Base-by-base conservation (phyloP, 306 rosid species). In the Medicago ruthenica region DNA sequence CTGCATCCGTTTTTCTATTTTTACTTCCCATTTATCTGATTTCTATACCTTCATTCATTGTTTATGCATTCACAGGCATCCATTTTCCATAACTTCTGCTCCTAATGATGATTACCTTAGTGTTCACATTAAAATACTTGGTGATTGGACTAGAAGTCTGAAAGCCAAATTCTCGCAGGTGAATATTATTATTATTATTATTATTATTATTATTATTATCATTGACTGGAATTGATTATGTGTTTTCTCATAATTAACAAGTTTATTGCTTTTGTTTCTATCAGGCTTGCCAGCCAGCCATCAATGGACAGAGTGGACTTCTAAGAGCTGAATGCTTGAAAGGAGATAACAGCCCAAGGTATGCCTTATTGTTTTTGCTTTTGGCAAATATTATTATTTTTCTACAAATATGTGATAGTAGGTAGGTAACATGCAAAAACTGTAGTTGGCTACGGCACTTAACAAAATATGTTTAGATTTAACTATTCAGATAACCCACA, bases 81-180 rank as follows among this genome's bases (percentile, higher is more conserved):
- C 94, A 60, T 89, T 89, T 81, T 89, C 94, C 77, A 86, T 89
- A 74, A 87, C 91, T 72, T 89, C 94, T 1, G 91, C 94, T 59
- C 94, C 94, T 2, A 84, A 85, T 55, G 91, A 89, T 45, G 79
- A 87, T 80, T 77, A 79, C 86, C 82, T 89, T 21, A 85, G 94
- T 39, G 94, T 89, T 66, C 94, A 89, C 71, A 89, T 89, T 41
- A 86, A 88, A 71, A 82, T 70, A 50, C 12, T 78, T 11, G 94
- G 94, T 24, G 94, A 89, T 17, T 89, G 94, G 94, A 87, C 91
- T 9, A 62, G 75, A 61, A 77, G 83, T 41, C 75, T 89, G 22
- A 80, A 53, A 55, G 20, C 76, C 9, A 85, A 77, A 73, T 89
- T 89, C 81, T 53, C 86, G 17, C 31, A 83, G 88, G 94, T 87